Conservation (phyloP, 805 yeast species). For the Yarrowia bubula region DNA sequence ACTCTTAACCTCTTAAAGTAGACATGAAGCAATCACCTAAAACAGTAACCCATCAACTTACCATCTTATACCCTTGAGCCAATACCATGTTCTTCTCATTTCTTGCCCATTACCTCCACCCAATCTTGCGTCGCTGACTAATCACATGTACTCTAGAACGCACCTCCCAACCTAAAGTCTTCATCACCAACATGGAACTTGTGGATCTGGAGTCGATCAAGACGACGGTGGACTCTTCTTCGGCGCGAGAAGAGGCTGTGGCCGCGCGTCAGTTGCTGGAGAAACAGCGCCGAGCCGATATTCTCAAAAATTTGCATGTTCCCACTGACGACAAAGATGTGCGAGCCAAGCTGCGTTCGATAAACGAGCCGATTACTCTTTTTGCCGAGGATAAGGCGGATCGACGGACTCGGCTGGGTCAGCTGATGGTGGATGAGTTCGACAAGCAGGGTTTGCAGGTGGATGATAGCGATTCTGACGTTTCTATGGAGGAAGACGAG, state of each 20-base stretch:
- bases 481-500: constrained; percentile 58
- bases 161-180: constrained; percentile 11
- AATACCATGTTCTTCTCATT: background rate
- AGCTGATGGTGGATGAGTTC: constrained; percentile 42
- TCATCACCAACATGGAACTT: constrained; percentile 14
- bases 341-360: constrained; percentile 45
- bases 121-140: background rate
- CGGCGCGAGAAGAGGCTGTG: constrained; percentile 12
- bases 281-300: constrained; percentile 21
- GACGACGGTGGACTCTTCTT: constrained; percentile 23
- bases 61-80: too few species aligned
- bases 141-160: background rate
- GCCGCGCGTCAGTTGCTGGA: constrained; percentile 21
- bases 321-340: constrained; percentile 73
- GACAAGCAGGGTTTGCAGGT: constrained; percentile 31
- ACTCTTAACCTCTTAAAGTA: too few species aligned
- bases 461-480: constrained; percentile 32
- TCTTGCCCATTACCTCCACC: background rate
- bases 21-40: too few species aligned
- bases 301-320: constrained; percentile 38
- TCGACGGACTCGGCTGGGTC: constrained; percentile 58
- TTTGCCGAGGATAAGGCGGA: constrained; percentile 61
- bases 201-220: constrained; percentile 25
- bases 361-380: constrained; percentile 57
- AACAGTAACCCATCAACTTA: too few species aligned